Percentiles rank a stretch among this genome's conserved stretches.
These are phyloP conservation scores for Mycena crocata DNA, from an alignment of 768 basidiomycete genomes.

Conservation along the genomic window DNA sequence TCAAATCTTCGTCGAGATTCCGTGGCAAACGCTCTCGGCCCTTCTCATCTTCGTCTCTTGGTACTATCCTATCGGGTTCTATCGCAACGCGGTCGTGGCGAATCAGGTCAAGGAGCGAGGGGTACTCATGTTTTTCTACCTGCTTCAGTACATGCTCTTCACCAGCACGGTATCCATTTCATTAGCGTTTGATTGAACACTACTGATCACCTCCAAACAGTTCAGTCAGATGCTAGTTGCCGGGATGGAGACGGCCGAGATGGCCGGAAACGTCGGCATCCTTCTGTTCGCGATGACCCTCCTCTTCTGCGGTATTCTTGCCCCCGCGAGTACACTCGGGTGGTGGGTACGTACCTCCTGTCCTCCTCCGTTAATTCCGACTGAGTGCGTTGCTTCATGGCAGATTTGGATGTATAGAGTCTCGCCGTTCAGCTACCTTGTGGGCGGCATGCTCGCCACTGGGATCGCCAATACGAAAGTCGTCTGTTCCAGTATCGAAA, in stretches of 20 bases:
- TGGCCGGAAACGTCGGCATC: constrained; percentile 53
- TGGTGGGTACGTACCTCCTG: constrained; percentile 36
- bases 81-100: constrained; percentile 51
- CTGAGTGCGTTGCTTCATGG: not conserved
- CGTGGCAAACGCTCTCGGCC: constrained; percentile 41
- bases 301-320: constrained; percentile 54
- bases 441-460: constrained; percentile 44
- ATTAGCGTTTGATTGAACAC: no score
- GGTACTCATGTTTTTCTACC: constrained; percentile 52
- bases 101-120: constrained; percentile 49
- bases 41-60: constrained; percentile 48
- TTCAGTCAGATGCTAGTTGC: constrained; percentile 51
- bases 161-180: constrained; percentile 33
- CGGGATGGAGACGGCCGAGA: constrained; percentile 48
- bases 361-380: not conserved
- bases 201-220: constrained; percentile 12
- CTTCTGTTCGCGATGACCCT: constrained; percentile 53
- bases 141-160: constrained; percentile 52
- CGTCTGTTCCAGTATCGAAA: constrained; percentile 64
- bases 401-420: constrained; percentile 54
- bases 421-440: constrained; percentile 49
- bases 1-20: constrained; percentile 47
- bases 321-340: constrained; percentile 37
- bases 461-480: constrained; percentile 45
- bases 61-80: constrained; percentile 51